Base-by-base conservation (phyloP, 192 early-diverging fungal genomes). In the Chytriomyces hyalinus region DNA sequence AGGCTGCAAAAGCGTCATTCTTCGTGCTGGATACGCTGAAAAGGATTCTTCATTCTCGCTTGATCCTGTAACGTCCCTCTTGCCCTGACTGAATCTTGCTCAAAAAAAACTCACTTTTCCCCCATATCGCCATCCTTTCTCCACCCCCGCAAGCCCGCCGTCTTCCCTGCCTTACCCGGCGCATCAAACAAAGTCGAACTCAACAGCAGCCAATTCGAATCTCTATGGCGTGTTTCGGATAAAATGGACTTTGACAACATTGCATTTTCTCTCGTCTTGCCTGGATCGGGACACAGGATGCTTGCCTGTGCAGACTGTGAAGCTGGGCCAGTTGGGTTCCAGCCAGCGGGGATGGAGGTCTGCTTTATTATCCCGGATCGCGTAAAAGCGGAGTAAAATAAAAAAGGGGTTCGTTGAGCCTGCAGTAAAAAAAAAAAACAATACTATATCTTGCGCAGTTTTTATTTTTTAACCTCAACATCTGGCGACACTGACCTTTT, bases 261-360 rank as follows among this genome's bases (percentile, higher is more conserved):
- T 70, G 68, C 68, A 13, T 70, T 49, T 26, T 53, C 49, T 17
- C 49, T 53, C 4, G 68, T 26, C 5, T n/a, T 22, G 11, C 49
- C 47, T 17, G 47, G 11, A 11, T 67, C 66, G 44, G 66, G 68
- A 10, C 68, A 70, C 49, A 17, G 68, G 24, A 70, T 70, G 68
- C 68, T 70, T 22, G 68, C 68, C n/a, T 70, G 68, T 57, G 68
- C 68, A n/a, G 68, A 70, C 26, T 70, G 68, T 0, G 68, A 70
- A 57, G 47, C n/a, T 22, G 68, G 68, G 2, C 68, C 68, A 8
- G 53, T 70, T 51, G 68, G 68, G 13, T 70, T 70, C 50, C 68
- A 70, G 26, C 68, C 68, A 17, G 13, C 17, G 24, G 68, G 68
- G 20, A 57, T n/a, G n/a, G 51, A 70, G 26, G 53, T 45, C 10